Evolutionary conservation across 495 filamentous ascomycete species (phyloP).

Genomic region (Penicillium flavigenum): DNA sequence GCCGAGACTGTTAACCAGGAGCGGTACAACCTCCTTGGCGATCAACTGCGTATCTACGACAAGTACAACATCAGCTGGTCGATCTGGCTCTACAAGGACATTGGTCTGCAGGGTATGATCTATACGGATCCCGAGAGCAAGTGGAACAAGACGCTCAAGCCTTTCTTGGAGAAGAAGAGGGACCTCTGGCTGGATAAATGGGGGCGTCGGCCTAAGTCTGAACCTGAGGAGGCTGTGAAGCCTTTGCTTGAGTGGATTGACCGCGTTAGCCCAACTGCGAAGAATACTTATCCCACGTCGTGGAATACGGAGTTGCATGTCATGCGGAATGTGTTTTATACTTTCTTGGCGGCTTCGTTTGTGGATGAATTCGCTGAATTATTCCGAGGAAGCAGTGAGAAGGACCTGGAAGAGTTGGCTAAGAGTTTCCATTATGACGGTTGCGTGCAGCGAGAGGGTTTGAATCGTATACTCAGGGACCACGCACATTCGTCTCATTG

Average conservation of each 20-base stretch:
- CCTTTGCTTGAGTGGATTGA: conserved; percentile 47
- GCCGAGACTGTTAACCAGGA: conserved; percentile 49
- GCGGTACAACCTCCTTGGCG: conserved; percentile 53
- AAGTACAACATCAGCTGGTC: conserved; percentile 57
- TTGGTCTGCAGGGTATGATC: conserved; percentile 64
- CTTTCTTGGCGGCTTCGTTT: conserved; percentile 53
- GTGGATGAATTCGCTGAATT: conserved; percentile 57
- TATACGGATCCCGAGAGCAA: conserved; percentile 46
- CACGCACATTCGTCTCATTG: conserved; percentile 28
- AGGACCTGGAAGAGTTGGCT: conserved; percentile 58
- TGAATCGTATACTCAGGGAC: conserved; percentile 54
- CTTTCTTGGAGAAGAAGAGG: conserved; percentile 58
- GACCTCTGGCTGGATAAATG: conserved; percentile 54
- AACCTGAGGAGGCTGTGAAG: conserved; percentile 38
- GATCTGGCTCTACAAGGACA: conserved; percentile 68
- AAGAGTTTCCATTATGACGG: conserved; percentile 56
- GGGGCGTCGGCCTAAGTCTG: conserved; percentile 44
- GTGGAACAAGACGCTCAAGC: conserved; percentile 51
- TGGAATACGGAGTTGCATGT: conserved; percentile 60
- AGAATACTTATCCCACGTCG: conserved; percentile 52
- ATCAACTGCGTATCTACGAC: conserved; percentile 59
- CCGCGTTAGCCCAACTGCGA: conserved; percentile 35
- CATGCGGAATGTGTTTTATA: conserved; percentile 50
- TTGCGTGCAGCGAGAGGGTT: conserved; percentile 53
- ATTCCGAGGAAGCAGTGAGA: conserved; percentile 52